Evolutionary conservation across 2,329 filamentous ascomycete genomes (phyloP).

Genomic region (Xylaria sp.): DNA sequence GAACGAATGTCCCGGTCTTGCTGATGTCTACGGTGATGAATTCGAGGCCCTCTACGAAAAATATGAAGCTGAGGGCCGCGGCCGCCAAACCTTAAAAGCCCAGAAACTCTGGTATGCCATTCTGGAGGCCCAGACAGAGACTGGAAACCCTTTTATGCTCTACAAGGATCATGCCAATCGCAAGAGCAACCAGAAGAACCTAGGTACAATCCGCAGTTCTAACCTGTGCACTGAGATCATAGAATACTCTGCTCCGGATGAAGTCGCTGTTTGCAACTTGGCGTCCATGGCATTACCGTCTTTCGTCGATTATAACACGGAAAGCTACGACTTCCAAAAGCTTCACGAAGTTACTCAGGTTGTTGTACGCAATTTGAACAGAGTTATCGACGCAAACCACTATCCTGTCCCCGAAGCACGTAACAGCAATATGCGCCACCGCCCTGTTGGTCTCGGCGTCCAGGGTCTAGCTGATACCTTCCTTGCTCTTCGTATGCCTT

Average conservation of each 20-base stretch:
- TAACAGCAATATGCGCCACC: slow-evolving; percentile 97
- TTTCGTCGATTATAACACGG: slow-evolving; percentile 86
- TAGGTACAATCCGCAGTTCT: slow-evolving; percentile 97
- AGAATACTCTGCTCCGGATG: slow-evolving; percentile 96
- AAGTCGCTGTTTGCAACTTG: slow-evolving; percentile 98
- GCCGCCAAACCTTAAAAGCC: slow-evolving; percentile 91
- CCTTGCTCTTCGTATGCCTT: slow-evolving; percentile 94
- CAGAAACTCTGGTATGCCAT: slow-evolving; percentile 99
- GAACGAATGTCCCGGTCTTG: slow-evolving; percentile 92
- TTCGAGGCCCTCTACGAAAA: slow-evolving; percentile 94
- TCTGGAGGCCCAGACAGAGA: slow-evolving; percentile 97
- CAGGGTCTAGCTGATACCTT: slow-evolving; percentile 98
- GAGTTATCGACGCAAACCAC: slow-evolving; percentile 97
- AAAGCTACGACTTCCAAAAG: slow-evolving; percentile 94
- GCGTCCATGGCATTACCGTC: slow-evolving; percentile 92
- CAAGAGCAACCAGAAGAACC: slow-evolving; percentile 99
- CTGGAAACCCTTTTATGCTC: slow-evolving; percentile 98
- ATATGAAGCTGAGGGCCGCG: slow-evolving; percentile 89
- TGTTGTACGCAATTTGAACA: slow-evolving; percentile 95
- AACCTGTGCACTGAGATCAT: slow-evolving; percentile 99
- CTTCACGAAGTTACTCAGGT: slow-evolving; percentile 94
- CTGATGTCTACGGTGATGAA: slow-evolving; percentile 97
- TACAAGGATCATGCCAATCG: slow-evolving; percentile 99
- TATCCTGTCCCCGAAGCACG: slow-evolving; percentile 95
- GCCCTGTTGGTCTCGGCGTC: slow-evolving; percentile 95